These are phyloP conservation scores for Hygrocybe coccinea DNA, from an alignment of 768 basidiomycete genomes.

Conservation along the genomic window DNA sequence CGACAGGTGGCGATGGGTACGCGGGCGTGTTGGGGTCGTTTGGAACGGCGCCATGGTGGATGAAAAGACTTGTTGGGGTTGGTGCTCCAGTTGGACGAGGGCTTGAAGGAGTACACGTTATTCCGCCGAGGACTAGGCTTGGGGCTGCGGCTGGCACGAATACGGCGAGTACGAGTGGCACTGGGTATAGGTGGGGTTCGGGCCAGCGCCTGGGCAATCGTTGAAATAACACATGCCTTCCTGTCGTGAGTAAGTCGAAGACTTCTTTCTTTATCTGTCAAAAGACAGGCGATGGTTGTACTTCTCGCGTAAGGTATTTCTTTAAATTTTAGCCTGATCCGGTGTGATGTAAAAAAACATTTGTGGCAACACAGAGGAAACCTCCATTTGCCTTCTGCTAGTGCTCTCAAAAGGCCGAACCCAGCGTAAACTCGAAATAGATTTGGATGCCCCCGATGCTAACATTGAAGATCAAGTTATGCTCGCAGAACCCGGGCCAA, in stretches of 20 bases:
- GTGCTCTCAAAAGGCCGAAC: too few species aligned
- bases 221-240: background rate
- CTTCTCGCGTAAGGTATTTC: too few species aligned
- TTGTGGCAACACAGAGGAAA: too few species aligned
- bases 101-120: slow-evolving; percentile 52
- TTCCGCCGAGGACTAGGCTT: slow-evolving; percentile 44
- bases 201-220: slow-evolving; percentile 46
- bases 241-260: background rate
- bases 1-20: slow-evolving; percentile 31
- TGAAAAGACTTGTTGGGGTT: slow-evolving; percentile 48
- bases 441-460: too few species aligned
- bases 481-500: too few species aligned
- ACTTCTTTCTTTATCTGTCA: too few species aligned
- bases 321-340: too few species aligned
- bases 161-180: slow-evolving; percentile 7
- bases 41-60: slow-evolving; percentile 57
- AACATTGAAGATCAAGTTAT: too few species aligned
- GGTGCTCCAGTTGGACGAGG: slow-evolving; percentile 22
- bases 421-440: too few species aligned
- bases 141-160: slow-evolving; percentile 9
- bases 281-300: too few species aligned
- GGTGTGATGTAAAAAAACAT: too few species aligned
- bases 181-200: slow-evolving; percentile 46
- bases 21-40: slow-evolving; percentile 36
- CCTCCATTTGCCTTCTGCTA: too few species aligned